Evolutionary conservation across 1,139 yeast genomes (phyloP), one percentile per base, ranked within the genome.

Genomic region (Yamadazyma diospyri): DNA sequence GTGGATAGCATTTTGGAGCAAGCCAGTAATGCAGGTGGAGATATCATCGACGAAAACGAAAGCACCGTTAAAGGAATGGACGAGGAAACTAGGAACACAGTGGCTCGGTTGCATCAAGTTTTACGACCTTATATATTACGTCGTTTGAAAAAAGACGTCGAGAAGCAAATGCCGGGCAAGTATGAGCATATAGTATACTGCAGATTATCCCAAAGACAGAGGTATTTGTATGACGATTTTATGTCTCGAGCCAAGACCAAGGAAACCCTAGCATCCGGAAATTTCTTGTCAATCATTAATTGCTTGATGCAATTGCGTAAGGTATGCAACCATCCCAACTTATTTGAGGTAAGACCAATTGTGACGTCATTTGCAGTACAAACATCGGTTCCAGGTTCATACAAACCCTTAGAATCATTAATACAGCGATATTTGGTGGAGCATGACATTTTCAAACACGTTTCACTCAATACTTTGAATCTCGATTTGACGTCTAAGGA

Each of bases 131-230:
- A 92, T 50, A 64, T 94, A 30, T 64, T 94, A 39, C 78, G 99
- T 53, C 79, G 99, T 43, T 71, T 94, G 50, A 94, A 94, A 55
- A 88, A 87, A 17, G 99, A 94, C 57, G 99, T 94, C 10, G 99
- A 94, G 50, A 87, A 92, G 55, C 98, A 94, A 59, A 92, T 94
- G 98, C 99, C 99, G 1, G 97, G 86, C 1, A 94, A 94, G 53
- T 85, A 87, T 55, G 99, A 94, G 55, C 99, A 94, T 57, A 79
- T 94, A 40, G 80, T 94, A 6, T 87, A 85, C 51, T 94, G 98
- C 62, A 76, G 95, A 23, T 63, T 94, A 33, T 89, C 97, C 1
- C 88, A 92, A 49, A 76, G 99, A 43, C 99, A 94, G 53, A 65
- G 98, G 36, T 86, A 76, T 48, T 62, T 94, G 34, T 94, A 94